Percentiles rank a stretch among this genome's conserved stretches.
phyloP scores from a whole-genome alignment of 164 flowering plant genomes.

The Vitis rotundifolia region DNA sequence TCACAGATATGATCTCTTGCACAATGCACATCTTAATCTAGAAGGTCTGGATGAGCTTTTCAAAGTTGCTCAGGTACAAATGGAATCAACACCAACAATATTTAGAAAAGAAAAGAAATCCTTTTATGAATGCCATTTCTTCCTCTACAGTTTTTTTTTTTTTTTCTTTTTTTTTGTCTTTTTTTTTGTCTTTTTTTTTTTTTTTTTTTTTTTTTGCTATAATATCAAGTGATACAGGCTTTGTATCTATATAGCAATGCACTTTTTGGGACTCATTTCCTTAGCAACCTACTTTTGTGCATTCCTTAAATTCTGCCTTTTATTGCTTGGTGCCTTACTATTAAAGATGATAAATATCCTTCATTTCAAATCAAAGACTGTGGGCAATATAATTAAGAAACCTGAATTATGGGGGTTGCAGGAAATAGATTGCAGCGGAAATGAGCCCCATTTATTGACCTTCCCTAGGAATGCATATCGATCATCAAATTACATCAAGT shows the following conservation, averaged over 20 bases:
- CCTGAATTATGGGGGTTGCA: background rate
- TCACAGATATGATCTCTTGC: constrained; percentile 92
- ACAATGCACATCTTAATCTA: constrained; percentile 92
- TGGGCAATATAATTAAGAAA: background rate
- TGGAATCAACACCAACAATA: background rate
- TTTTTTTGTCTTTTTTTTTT: background rate
- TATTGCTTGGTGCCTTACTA: background rate
- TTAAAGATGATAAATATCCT: too few relatives aligned
- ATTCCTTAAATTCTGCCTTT: background rate
- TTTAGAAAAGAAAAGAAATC: background rate
- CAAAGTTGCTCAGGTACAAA: constrained; percentile 91
- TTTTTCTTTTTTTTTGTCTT: too few relatives aligned
- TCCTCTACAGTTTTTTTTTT: background rate
- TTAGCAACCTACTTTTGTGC: background rate
- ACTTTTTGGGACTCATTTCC: background rate
- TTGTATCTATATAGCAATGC: background rate
- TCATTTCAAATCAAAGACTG: background rate
- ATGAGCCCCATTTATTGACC: background rate
- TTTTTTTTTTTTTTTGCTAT: background rate
- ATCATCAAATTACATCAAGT: background rate
- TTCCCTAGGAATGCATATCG: background rate
- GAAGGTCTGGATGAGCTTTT: constrained; percentile 90
- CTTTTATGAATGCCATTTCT: too few relatives aligned
- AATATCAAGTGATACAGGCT: background rate
- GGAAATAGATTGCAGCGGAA: background rate